phyloP scores from a whole-genome alignment of 208 protist genomes.

The Trypanosoma boissoni region DNA sequence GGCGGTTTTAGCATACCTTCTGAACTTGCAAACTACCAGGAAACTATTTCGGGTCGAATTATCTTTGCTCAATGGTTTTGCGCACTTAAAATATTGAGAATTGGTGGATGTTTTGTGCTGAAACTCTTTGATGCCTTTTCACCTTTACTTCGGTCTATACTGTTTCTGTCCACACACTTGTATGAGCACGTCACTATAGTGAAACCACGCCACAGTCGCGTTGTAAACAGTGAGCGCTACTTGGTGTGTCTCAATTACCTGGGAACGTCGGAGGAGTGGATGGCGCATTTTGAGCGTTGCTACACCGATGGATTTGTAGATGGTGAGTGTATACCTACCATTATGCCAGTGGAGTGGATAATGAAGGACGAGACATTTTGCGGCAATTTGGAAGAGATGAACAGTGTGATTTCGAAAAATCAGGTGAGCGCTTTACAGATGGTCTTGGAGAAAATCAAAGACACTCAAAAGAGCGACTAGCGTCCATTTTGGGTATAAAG shows the following conservation, averaged over 20 bases:
- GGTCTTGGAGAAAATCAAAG: conserved; percentile 41
- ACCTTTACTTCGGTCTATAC: conserved; percentile 58
- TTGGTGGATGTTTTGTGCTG: conserved; percentile 77
- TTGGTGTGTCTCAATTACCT: conserved; percentile 64
- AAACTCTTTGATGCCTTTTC: conserved; percentile 92
- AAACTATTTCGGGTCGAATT: conserved; percentile 86
- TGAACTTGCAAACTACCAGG: conserved; percentile 78
- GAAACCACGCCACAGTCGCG: conserved; percentile 88
- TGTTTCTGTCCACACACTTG: conserved; percentile 82
- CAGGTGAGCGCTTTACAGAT: conserved; percentile 56
- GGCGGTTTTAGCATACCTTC: conserved; percentile 81
- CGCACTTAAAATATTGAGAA: conserved; percentile 63
- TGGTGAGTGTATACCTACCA: conserved; percentile 47
- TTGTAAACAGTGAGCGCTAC: conserved; percentile 92
- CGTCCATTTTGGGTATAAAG: not conserved
- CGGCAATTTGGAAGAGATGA: conserved; percentile 46
- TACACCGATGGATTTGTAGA: conserved; percentile 64
- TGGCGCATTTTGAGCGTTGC: conserved; percentile 47
- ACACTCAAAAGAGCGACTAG: not conserved
- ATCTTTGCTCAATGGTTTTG: conserved; percentile 81
- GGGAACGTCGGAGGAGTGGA: conserved; percentile 43
- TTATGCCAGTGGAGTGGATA: conserved; percentile 57
- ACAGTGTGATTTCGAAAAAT: conserved; percentile 45
- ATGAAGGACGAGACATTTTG: conserved; percentile 49
- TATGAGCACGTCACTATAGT: conserved; percentile 83